Percentiles rank a stretch among this genome's conserved stretches.
Evolutionary conservation across 441 rosid species (phyloP).

Genomic region (Erysimum cheiri): DNA sequence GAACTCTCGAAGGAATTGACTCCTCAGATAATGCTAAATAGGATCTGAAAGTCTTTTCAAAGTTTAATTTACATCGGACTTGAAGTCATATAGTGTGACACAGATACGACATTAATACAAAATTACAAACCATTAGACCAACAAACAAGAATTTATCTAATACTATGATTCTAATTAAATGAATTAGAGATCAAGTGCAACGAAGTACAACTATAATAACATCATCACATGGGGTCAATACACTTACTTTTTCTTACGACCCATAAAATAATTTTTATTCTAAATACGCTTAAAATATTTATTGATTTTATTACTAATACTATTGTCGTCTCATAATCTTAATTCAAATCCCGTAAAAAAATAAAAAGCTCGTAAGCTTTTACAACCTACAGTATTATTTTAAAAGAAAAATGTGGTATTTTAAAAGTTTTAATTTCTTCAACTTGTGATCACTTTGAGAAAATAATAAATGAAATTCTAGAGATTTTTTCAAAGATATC

Average conservation of each 20-base stretch:
- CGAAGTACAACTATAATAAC: neutral
- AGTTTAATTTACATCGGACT: neutral
- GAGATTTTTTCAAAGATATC: too few relatives aligned
- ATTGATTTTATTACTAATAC: neutral
- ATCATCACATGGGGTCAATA: neutral
- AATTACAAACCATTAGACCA: neutral
- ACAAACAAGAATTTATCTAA: neutral
- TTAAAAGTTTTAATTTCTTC: neutral
- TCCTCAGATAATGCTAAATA: neutral
- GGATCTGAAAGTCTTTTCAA: neutral
- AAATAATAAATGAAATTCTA: too few relatives aligned
- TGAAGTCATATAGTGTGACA: neutral
- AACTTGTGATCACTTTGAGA: neutral
- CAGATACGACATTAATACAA: neutral
- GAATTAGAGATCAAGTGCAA: conserved; percentile 12
- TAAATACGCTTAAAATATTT: neutral
- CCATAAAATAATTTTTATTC: neutral
- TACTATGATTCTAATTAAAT: neutral
- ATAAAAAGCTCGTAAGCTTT: neutral
- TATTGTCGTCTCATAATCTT: neutral
- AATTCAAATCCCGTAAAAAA: neutral
- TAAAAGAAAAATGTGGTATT: neutral
- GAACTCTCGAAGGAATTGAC: conserved; percentile 11
- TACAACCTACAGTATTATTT: neutral
- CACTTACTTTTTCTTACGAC: neutral